Evolutionary conservation across 1,284 basidiomycete species (phyloP), one percentile per base, ranked within the genome.

Genomic region (Earliella scabrosa): DNA sequence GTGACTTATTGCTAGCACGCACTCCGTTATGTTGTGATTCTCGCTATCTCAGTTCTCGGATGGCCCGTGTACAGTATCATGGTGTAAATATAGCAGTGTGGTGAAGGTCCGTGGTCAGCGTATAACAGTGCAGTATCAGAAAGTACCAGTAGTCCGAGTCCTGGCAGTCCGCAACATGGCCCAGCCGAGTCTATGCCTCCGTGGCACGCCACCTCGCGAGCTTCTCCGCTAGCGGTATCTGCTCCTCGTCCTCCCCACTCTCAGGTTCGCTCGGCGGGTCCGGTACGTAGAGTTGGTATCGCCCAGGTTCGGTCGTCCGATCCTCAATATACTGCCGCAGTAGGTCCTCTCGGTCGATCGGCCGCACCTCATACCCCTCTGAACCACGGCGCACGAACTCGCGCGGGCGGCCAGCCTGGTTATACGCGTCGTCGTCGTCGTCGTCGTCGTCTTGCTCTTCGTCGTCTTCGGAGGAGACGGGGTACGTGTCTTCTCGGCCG

Each of bases 291-390:
- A 79, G 73, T 53, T 81, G 74, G 64, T 90, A 91, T 64, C 82
- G 74, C 47, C 81, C 83, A 1, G 76, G 77, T 56, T 82, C 79
- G 56, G 78, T 77, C 7, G 80, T 80, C 32, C 82, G 70, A 38
- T 75, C 76, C 53, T 73, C 70, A n/a, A 91, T 69, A 68, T 87
- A 86, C 49, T 76, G 73, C 52, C 68, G 73, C 31, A 92, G 68
- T 71, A 90, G 77, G 47, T 79, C 81, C 65, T 90, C 87, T 51
- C 88, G 75, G 50, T 82, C 76, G 44, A 82, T 73, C 9, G 81
- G 72, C 36, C 75, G 79, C 46, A 92, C 83, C 67, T 93, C 91
- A 64, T 85, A 88, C 4, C 91, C 91, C 73, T 93, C 92, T 16
- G 90, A 92, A 16, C 91, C 91, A 36, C 83, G 74, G 50, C 92